A percentile compares a stretch with the other conserved stretches of the same genome.
phyloP scores from a whole-genome alignment of 352 stramenopile species.

The Pythium plurisporium region DNA sequence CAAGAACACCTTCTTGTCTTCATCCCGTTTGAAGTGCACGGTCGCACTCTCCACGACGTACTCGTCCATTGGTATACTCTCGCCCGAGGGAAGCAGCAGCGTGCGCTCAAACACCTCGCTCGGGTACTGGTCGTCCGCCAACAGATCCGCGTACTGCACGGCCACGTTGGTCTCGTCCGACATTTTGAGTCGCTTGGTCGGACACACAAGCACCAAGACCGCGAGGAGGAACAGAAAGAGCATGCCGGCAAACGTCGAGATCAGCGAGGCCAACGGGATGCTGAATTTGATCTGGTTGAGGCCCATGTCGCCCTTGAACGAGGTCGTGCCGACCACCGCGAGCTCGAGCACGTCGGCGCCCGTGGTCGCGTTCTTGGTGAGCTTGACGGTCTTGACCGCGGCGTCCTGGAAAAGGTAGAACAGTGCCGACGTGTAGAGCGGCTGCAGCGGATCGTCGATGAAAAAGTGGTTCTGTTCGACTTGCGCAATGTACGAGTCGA shows the following conservation, averaged over 20 bases:
- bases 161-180: constrained; percentile 18
- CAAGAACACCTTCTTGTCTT: constrained; percentile 13
- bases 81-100: constrained; percentile 19
- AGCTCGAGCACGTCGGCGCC: constrained; percentile 4
- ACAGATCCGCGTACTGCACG: constrained; percentile 2
- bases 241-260: constrained; percentile 41
- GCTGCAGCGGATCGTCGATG: constrained; percentile 10
- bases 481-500: constrained; percentile 19
- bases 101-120: constrained; percentile 30
- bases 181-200: constrained; percentile 29
- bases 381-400: constrained; percentile 14
- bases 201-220: constrained; percentile 25
- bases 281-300: constrained; percentile 17
- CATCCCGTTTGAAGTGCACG: constrained; percentile 15
- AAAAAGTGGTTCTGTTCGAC: constrained; percentile 18
- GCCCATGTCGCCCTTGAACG: constrained; percentile 20
- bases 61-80: constrained; percentile 31
- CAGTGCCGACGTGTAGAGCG: constrained; percentile 20
- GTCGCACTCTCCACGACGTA: constrained; percentile 40
- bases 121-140: constrained; percentile 14
- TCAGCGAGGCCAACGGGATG: constrained; percentile 25
- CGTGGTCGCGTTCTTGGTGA: constrained; percentile 11
- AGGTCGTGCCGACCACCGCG: constrained; percentile 5
- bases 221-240: constrained; percentile 28
- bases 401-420: constrained; percentile 22